phyloP scores from a whole-genome alignment of 495 filamentous ascomycete species.

The Penicillium steckii region DNA sequence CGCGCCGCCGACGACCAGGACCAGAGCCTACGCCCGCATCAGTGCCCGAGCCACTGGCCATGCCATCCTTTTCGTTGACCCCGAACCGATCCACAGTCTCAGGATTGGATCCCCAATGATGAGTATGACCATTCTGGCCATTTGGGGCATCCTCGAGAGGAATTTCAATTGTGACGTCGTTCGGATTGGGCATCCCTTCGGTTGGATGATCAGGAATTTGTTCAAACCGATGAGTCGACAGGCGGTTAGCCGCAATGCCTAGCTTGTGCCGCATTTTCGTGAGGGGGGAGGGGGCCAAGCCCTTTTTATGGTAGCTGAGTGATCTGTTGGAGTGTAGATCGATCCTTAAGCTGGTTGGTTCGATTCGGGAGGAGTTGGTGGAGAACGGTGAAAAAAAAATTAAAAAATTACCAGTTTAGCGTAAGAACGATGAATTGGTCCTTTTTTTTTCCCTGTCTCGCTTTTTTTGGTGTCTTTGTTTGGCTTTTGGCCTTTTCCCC shows the following conservation, averaged over 20 bases:
- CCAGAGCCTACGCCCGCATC: too few relatives aligned
- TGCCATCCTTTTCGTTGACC: slow-evolving; percentile 47
- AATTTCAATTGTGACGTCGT: slow-evolving; percentile 61
- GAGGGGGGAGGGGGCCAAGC: not conserved
- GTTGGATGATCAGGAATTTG: slow-evolving; percentile 42
- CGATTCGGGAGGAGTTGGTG: slow-evolving; percentile 3
- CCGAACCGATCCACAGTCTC: slow-evolving; percentile 14
- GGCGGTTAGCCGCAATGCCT: slow-evolving; percentile 37
- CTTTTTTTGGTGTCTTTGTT: too few relatives aligned
- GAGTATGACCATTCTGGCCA: slow-evolving; percentile 43
- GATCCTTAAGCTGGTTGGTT: slow-evolving; percentile 12
- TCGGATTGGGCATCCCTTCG: slow-evolving; percentile 44
- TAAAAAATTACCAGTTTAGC: not conserved
- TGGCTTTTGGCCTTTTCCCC: too few relatives aligned
- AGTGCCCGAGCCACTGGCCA: slow-evolving; percentile 44
- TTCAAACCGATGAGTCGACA: slow-evolving; percentile 45
- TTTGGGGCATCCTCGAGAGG: slow-evolving; percentile 47
- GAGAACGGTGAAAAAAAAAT: slow-evolving; percentile 6
- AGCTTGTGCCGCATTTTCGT: slow-evolving; percentile 36
- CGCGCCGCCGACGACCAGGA: too few relatives aligned
- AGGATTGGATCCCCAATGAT: slow-evolving; percentile 35
- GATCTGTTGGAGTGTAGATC: slow-evolving; percentile 5
- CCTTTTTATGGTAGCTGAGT: slow-evolving; percentile 6
- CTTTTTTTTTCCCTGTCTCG: slow-evolving; percentile 1
- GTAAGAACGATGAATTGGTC: not conserved